Evolutionary conservation across 352 stramenopile species (phyloP).

Genomic region (Globisporangium rhizosaccharum): DNA sequence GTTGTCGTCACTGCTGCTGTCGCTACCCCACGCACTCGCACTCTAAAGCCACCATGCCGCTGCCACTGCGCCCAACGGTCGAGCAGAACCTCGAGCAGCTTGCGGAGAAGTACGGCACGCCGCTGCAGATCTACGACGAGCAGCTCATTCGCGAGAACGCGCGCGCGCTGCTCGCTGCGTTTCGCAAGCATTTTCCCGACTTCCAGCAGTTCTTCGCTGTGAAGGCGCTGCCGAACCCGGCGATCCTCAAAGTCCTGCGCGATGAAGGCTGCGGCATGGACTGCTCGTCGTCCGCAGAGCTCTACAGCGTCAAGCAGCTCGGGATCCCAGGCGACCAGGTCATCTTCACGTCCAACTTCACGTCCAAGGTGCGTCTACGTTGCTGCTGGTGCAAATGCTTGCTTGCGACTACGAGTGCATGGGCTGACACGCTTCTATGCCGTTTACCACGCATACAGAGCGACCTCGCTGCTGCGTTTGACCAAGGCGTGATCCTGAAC

Average conservation of each 20-base stretch:
- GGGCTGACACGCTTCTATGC: no score
- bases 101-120: conserved; percentile 70
- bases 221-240: conserved; percentile 87
- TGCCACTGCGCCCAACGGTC: conserved; percentile 37
- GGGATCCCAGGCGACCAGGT: conserved; percentile 69
- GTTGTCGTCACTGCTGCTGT: not conserved
- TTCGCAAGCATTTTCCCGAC: conserved; percentile 69
- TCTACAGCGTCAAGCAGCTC: conserved; percentile 73
- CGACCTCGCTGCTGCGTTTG: conserved; percentile 67
- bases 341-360: conserved; percentile 91
- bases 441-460: conserved; percentile 12
- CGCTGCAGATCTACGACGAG: conserved; percentile 88
- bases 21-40: not conserved
- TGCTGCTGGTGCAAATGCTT: not conserved
- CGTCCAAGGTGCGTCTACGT: conserved; percentile 32
- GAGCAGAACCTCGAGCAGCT: conserved; percentile 60
- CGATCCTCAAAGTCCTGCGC: conserved; percentile 77
- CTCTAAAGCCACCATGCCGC: conserved; percentile 28
- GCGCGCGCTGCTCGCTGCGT: conserved; percentile 56
- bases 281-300: conserved; percentile 82
- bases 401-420: not conserved
- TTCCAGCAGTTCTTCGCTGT: conserved; percentile 89
- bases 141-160: conserved; percentile 80
- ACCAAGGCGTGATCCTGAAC: conserved; percentile 86
- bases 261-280: conserved; percentile 87